Evolutionary conservation across 352 stramenopile genomes (phyloP).

Genomic region (Globisporangium nodosum): DNA sequence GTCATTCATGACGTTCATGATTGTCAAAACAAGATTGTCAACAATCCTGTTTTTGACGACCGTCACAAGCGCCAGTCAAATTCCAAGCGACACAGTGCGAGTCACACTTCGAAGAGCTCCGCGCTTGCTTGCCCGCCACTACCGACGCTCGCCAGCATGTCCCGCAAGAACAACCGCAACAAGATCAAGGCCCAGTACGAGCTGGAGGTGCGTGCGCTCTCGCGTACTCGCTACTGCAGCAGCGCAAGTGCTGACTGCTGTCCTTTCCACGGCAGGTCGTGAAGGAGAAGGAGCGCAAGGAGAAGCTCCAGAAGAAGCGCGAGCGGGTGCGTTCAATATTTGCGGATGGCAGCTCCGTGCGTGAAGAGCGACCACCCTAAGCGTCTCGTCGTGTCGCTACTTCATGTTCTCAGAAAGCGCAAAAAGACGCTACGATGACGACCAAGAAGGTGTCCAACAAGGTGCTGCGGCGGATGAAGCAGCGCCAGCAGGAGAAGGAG

Average conservation of each 20-base stretch:
- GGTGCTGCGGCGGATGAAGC: conserved; percentile 58
- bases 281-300: conserved; percentile 62
- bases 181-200: conserved; percentile 82
- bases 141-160: conserved; percentile 27
- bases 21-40: no score
- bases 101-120: no score
- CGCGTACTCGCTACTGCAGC: neutral
- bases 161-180: conserved; percentile 75
- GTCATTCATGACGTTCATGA: no score
- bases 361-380: neutral
- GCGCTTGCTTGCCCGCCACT: neutral
- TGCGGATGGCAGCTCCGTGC: neutral
- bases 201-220: conserved; percentile 35
- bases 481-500: conserved; percentile 54
- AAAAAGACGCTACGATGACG: conserved; percentile 40
- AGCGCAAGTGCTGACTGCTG: neutral
- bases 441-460: conserved; percentile 77
- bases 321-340: conserved; percentile 30
- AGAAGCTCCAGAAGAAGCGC: conserved; percentile 67
- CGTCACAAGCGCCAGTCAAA: no score
- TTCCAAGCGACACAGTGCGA: no score
- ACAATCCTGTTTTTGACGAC: no score
- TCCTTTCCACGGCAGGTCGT: conserved; percentile 13
- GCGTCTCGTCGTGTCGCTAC: neutral
- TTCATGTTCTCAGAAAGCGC: conserved; percentile 31